These are phyloP conservation scores for Hydrangea macrophylla DNA, from an alignment of 148 eudicot genomes.

Conservation along the genomic window DNA sequence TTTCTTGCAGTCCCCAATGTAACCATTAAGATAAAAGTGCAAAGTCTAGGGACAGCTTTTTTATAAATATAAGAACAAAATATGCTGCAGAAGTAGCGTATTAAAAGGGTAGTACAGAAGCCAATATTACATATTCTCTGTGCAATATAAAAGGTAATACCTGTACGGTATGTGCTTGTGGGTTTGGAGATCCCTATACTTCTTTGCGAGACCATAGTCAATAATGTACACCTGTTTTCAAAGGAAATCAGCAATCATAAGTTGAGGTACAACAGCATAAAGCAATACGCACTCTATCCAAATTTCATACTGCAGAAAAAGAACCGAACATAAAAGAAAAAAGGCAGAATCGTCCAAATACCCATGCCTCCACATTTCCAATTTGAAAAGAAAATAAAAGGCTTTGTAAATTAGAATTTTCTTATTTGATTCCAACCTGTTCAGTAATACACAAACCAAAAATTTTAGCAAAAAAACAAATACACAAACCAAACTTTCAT, in stretches of 20 bases:
- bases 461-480: too few species aligned
- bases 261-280: not conserved
- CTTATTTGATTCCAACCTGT: too few species aligned
- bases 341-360: not conserved
- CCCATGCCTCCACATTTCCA: not conserved
- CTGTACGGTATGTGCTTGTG: constrained; percentile 97
- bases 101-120: not conserved
- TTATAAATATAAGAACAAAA: not conserved
- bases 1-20: not conserved
- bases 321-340: too few species aligned
- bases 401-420: too few species aligned
- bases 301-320: not conserved
- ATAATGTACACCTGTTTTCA: constrained; percentile 68
- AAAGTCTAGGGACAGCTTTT: not conserved
- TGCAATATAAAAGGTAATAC: constrained; percentile 30
- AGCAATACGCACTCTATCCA: not conserved
- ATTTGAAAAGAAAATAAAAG: too few species aligned
- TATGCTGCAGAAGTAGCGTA: not conserved
- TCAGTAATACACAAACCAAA: too few species aligned
- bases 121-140: not conserved
- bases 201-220: constrained; percentile 95
- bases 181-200: constrained; percentile 88
- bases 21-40: not conserved
- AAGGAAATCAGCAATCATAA: constrained; percentile 2
- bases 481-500: too few species aligned